Evolutionary conservation across 2,329 filamentous ascomycete genomes (phyloP).

Genomic region (Magnaporthiopsis poae): DNA sequence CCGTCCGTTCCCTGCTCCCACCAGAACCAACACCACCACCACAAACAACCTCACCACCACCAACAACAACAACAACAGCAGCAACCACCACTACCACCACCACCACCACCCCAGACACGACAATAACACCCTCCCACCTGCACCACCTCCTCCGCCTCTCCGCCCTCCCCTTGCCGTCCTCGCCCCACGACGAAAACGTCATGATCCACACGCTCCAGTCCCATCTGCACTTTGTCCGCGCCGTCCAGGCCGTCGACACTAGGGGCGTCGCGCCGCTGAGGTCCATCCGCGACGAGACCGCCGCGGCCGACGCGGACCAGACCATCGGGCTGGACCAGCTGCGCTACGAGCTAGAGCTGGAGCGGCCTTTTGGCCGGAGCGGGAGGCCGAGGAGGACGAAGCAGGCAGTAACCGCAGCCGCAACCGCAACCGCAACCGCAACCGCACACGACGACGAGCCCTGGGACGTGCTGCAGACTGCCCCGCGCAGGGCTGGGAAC

Average conservation of each 20-base stretch:
- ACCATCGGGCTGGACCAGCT: constrained; percentile 51
- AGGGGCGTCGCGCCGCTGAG: constrained; percentile 61
- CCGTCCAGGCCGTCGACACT: constrained; percentile 73
- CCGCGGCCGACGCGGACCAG: constrained; percentile 40
- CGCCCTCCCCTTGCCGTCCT: constrained; percentile 65
- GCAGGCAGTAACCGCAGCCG: constrained; percentile 18
- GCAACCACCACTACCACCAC: neutral
- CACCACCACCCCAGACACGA: constrained; percentile 16
- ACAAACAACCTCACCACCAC: neutral
- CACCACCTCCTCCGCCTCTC: constrained; percentile 81
- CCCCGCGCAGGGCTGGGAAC: constrained; percentile 55
- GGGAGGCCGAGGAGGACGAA: constrained; percentile 29
- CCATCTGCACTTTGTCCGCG: constrained; percentile 83
- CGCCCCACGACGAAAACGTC: constrained; percentile 49
- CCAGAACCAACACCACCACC: neutral
- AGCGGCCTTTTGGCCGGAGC: constrained; percentile 51
- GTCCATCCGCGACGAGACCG: constrained; percentile 72
- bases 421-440: no score
- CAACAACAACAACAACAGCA: neutral
- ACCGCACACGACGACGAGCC: constrained; percentile 32
- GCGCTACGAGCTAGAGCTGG: constrained; percentile 44
- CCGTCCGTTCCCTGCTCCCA: constrained; percentile 60
- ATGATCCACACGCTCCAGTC: constrained; percentile 69
- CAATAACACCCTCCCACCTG: constrained; percentile 57
- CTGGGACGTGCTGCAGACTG: constrained; percentile 62